Base-by-base conservation (phyloP, 177 flowering plant species). In the Telopea speciosissima region DNA sequence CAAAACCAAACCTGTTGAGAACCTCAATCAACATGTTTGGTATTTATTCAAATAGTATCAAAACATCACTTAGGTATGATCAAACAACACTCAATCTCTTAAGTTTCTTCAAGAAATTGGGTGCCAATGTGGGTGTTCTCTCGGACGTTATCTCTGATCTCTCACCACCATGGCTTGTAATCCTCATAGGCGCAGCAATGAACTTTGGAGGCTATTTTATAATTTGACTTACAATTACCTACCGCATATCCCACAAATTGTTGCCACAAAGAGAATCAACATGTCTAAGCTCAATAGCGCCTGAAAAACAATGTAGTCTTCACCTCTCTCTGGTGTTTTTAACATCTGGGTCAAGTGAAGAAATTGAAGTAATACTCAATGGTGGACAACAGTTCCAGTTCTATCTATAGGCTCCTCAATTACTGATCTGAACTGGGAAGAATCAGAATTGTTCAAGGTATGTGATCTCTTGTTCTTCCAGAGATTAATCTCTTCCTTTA, bases 231-330 rank as follows among this genome's bases (percentile, higher is more conserved):
- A 36, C 73, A 24, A 61, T 70, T 8, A 40, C 36, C 0, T 5
- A 11, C 19, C 11, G 44, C 8, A 65, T 36, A 22, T 31, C 67
- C 2, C 42, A 42, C n/a, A n/a, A n/a, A n/a, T n/a, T n/a, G n/a
- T 83, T 0, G 89, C 85, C 10, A 82, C 2, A 33, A 86, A 83
- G 11, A 88, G 73, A 25, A 81, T 74, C 22, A 81, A n/a, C 91
- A 88, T 86, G 73, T 88, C 91, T 0, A 78, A 61, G 80, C 91
- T 88, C 1, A 81, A 58, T 8, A 88, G 80, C 5, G 91, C 91
- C 75, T 88, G 91, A 17, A 86, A 44, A 19, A 88, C 86, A 4
- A 83, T 76, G 80, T 88, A 84, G 63, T 88, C 89, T 45, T 88
- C 89, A 1, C 91, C 91, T 75, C 91, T 78, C 11, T 65, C 68